These are phyloP conservation scores for Cryoendolithus antarcticus DNA, from an alignment of 2,329 filamentous ascomycete genomes.

Conservation along the genomic window DNA sequence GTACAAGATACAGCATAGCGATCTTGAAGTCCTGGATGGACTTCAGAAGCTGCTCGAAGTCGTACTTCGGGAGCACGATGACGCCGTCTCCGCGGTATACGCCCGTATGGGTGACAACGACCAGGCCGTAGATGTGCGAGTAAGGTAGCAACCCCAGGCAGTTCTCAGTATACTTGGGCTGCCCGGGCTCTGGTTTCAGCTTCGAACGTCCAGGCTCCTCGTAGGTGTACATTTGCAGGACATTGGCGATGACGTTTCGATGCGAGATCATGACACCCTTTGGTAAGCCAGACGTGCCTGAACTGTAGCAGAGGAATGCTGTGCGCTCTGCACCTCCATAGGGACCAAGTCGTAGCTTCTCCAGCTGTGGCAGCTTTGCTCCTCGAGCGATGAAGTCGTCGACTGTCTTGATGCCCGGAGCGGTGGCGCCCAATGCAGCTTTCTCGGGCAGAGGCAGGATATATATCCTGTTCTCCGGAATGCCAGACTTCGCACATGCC, in stretches of 20 bases:
- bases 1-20: slow-evolving; percentile 55
- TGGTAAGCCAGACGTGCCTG: slow-evolving; percentile 66
- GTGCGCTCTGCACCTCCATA: slow-evolving; percentile 56
- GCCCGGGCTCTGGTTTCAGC: slow-evolving; percentile 6
- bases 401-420: slow-evolving; percentile 49
- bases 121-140: slow-evolving; percentile 70
- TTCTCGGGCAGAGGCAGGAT: slow-evolving; percentile 54
- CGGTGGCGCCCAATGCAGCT: slow-evolving; percentile 35
- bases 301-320: slow-evolving; percentile 69
- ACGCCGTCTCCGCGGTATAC: slow-evolving; percentile 62
- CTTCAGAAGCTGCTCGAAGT: slow-evolving; percentile 51
- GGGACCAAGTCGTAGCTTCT: slow-evolving; percentile 44
- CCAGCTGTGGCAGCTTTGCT: slow-evolving; percentile 38
- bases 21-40: slow-evolving; percentile 60
- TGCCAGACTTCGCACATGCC: slow-evolving; percentile 50
- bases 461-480: slow-evolving; percentile 54
- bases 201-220: slow-evolving; percentile 34
- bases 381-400: slow-evolving; percentile 55
- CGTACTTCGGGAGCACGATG: slow-evolving; percentile 64
- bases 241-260: slow-evolving; percentile 65
- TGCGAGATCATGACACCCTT: slow-evolving; percentile 70
- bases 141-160: slow-evolving; percentile 61
- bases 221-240: slow-evolving; percentile 47
- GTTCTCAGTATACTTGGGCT: slow-evolving; percentile 36
- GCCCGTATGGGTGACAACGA: slow-evolving; percentile 54